Base-by-base conservation (phyloP, 2,329 filamentous ascomycete species). In the Colletotrichum sp. region DNA sequence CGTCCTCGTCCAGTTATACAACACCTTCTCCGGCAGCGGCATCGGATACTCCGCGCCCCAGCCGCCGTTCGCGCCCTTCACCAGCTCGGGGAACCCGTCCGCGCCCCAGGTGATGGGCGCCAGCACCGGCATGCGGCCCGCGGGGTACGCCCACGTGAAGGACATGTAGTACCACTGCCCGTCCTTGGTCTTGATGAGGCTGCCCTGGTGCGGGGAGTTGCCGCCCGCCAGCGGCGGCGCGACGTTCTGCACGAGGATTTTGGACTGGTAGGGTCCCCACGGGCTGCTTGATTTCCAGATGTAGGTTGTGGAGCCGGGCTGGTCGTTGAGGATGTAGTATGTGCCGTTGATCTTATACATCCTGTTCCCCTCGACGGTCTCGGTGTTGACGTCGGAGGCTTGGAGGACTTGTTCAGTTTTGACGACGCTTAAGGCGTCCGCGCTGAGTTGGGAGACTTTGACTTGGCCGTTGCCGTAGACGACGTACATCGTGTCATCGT, bases 101-200 rank as follows among this genome's bases (percentile, higher is more conserved):
- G 79, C 78, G 4, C 84, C 86, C 87, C 88, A 93, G 0, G 81
- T 86, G 2, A 92, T 80, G 0, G 90, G 90, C 0, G 91, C 90
- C 5, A 91, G 82, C 3, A 92, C 89, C 0, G 91, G 91, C 13
- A 92, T 86, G 27, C 90, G 86, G 0, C 91, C 91, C 6, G 86
- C 88, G 0, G 91, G 91, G 75, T 91, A 92, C 0, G 87, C 85
- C 80, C 89, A 88, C 6, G 88, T 83, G 80, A 92, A 93, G 0
- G 89, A 87, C 81, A 92, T 88, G 77, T 90, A 93, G 79, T 90
- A 92, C 90, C 91, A 93, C 15, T 89, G 83, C 0, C 89, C 89
- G 15, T 86, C 80, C 1, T 86, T 85, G 0, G 89, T 90, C 69
- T 90, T 83, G 6, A 93, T 85, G 3, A 93, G 82, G 25, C 89